Conservation (phyloP, 306 rosid genomes). For the Malus sylvestris region DNA sequence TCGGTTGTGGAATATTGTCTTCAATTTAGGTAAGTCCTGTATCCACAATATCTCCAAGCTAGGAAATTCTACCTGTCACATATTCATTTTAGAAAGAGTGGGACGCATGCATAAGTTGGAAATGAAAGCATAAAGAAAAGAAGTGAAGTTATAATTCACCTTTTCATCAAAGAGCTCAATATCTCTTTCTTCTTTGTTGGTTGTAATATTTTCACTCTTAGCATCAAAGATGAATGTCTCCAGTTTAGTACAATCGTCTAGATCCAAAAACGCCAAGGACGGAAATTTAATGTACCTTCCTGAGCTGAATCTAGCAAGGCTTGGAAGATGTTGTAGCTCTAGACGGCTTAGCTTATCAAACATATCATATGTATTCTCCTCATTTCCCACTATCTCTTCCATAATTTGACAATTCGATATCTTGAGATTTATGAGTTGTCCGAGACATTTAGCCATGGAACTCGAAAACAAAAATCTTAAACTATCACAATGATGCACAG, state of each 20-base stretch:
- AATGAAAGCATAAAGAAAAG: not conserved
- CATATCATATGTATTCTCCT: not conserved
- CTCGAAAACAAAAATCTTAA: slow-evolving; percentile 9
- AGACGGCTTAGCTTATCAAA: not conserved
- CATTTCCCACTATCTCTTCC: slow-evolving; percentile 5
- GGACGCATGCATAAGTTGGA: not conserved
- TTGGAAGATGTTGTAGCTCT: not conserved
- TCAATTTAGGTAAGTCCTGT: not conserved
- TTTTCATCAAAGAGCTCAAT: not conserved
- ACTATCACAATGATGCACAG: too few species aligned
- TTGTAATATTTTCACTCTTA: not conserved
- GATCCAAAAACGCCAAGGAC: not conserved
- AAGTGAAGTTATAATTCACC: not conserved
- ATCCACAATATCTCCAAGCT: not conserved
- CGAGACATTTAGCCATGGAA: slow-evolving; percentile 11
- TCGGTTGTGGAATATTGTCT: not conserved
- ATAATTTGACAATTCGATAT: slow-evolving; percentile 19
- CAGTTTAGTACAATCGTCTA: not conserved
- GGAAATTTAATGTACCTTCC: not conserved
- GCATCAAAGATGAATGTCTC: not conserved
- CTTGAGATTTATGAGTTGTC: slow-evolving; percentile 20
- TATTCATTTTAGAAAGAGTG: not conserved
- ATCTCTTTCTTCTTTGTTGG: too few species aligned
- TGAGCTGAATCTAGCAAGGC: not conserved
- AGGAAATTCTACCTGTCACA: not conserved